These are phyloP conservation scores for Trichoderma orchidacearum DNA, from an alignment of 495 filamentous ascomycete genomes.

Conservation along the genomic window DNA sequence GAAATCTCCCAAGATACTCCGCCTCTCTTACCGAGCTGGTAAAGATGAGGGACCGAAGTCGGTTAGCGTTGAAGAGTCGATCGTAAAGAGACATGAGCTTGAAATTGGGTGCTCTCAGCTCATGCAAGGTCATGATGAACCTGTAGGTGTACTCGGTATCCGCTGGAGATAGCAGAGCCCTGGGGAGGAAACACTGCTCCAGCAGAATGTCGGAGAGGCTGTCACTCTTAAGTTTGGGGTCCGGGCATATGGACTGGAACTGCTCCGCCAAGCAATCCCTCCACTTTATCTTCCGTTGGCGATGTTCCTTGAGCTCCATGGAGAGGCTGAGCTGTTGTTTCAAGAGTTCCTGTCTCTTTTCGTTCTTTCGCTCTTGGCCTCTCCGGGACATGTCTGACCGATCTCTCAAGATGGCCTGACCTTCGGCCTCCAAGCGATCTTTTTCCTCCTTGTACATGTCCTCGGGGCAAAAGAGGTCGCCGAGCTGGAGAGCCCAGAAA, in stretches of 20 bases:
- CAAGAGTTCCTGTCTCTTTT: slow-evolving; percentile 43
- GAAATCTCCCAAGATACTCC: slow-evolving; percentile 77
- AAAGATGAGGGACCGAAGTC: slow-evolving; percentile 69
- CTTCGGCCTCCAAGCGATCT: slow-evolving; percentile 43
- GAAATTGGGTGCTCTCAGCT: slow-evolving; percentile 70
- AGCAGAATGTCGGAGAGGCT: slow-evolving; percentile 60
- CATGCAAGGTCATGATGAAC: slow-evolving; percentile 76
- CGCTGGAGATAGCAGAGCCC: slow-evolving; percentile 65
- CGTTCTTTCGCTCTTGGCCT: slow-evolving; percentile 49
- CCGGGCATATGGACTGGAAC: slow-evolving; percentile 66
- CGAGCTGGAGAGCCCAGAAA: slow-evolving; percentile 83
- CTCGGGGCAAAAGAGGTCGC: slow-evolving; percentile 62
- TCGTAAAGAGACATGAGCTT: slow-evolving; percentile 74
- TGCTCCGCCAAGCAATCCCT: slow-evolving; percentile 55
- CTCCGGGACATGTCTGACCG: slow-evolving; percentile 52
- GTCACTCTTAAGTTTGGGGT: slow-evolving; percentile 46
- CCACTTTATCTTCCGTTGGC: slow-evolving; percentile 49
- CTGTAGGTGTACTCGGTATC: slow-evolving; percentile 81
- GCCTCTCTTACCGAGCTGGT: slow-evolving; percentile 79
- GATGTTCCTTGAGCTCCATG: slow-evolving; percentile 55
- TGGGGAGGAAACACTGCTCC: slow-evolving; percentile 81
- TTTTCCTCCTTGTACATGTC: slow-evolving; percentile 63
- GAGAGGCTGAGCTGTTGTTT: slow-evolving; percentile 48
- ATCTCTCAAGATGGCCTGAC: slow-evolving; percentile 50
- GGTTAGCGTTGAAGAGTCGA: slow-evolving; percentile 67